Evolutionary conservation across 352 stramenopile genomes (phyloP), one percentile per base, ranked within the genome.

Genomic region (Phytophthora boehmeriae): DNA sequence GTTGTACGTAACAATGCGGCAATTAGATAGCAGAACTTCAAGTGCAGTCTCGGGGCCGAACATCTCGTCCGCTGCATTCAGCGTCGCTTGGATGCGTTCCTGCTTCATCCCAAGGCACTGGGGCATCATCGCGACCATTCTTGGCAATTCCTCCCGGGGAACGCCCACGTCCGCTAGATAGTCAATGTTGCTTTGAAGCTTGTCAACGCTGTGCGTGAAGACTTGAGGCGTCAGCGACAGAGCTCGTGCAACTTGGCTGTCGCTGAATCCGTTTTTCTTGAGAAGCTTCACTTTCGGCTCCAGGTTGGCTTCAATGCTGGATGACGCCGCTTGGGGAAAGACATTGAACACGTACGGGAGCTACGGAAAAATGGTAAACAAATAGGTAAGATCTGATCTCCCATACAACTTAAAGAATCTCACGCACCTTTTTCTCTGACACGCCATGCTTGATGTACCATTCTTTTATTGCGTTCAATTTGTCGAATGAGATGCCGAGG

Each of bases 1-100:
- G 60, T 83, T 90, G 65, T 57, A 66, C 78, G 88, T 90, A 30
- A 90, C 64, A 19, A 90, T 54, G 36, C 75, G 76, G 13, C 62
- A 54, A 25, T 69, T 76, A 1, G 30, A 35, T 4, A 58, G 8
- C 61, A 80, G 74, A 20, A 75, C 34, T 2, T 25, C 14, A 5
- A 59, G 23, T 0, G 59, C 75, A 23, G 44, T 47, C 5, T 66
- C 66, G 2, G n/a, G 27, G 11, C 81, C 78, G 44, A 85, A 76
- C 32, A 86, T 58, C 14, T 69, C 57, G 16, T 88, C 67, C 27
- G 89, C 28, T 19, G 63, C 47, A 8, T 63, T 23, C 11, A 89
- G 48, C 44, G 84, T 88, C 27, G 60, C 61, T 34, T 83, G 48
- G 23, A 90, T 75, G 23, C 66, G 59, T 1, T 75, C 58, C 3